Conservation (phyloP, 768 basidiomycete species). For the Psilocybe cubensis region DNA sequence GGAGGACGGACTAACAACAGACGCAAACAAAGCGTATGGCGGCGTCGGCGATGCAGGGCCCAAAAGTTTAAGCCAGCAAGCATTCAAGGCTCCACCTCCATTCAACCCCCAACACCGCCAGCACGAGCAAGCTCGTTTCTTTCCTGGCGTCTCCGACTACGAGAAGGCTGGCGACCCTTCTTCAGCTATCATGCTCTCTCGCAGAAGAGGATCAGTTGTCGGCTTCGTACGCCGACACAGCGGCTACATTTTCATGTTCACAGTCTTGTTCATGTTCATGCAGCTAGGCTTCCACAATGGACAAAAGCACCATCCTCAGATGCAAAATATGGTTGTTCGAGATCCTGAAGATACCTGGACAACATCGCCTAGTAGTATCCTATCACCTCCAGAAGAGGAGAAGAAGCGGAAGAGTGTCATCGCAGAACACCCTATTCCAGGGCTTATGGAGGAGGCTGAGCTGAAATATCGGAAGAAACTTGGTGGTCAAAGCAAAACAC, state of each 20-base stretch:
- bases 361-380: constrained; percentile 16
- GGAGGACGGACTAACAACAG: constrained; percentile 10
- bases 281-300: constrained; percentile 51
- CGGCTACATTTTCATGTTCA: constrained; percentile 44
- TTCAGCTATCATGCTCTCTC: constrained; percentile 21
- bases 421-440: constrained; percentile 76
- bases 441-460: constrained; percentile 85
- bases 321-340: constrained; percentile 19
- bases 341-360: constrained; percentile 24
- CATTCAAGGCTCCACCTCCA: constrained; percentile 12
- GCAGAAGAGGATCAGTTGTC: constrained; percentile 17
- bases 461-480: constrained; percentile 68
- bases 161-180: constrained; percentile 5
- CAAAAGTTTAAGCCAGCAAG: constrained; percentile 5
- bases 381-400: constrained; percentile 17
- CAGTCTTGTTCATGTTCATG: constrained; percentile 51
- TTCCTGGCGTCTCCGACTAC: not conserved
- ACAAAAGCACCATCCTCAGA: constrained; percentile 25
- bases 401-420: constrained; percentile 23
- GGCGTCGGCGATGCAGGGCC: constrained; percentile 1
- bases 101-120: not conserved
- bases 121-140: not conserved
- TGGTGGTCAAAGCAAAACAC: constrained; percentile 75
- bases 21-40: constrained; percentile 6
- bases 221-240: constrained; percentile 29